phyloP scores from a whole-genome alignment of 2,329 filamentous ascomycete genomes.

The Aspergillus brunneoviolaceus region DNA sequence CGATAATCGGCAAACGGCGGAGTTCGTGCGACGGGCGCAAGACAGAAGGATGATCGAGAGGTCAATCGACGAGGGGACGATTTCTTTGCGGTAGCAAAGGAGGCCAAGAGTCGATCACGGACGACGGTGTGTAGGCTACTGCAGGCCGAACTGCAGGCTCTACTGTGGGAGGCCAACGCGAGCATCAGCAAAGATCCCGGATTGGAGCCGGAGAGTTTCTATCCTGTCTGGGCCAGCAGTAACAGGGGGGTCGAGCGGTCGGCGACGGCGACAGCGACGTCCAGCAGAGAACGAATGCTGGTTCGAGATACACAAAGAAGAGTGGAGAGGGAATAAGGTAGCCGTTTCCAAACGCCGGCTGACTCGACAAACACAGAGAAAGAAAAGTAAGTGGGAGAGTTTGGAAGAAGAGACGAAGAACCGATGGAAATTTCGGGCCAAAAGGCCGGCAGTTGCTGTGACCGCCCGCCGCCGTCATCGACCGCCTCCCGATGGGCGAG shows the following conservation, averaged over 20 bases:
- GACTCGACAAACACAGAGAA: background rate
- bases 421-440: background rate
- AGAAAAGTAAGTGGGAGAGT: background rate
- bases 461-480: background rate
- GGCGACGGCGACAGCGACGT: background rate
- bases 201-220: slow-evolving; percentile 18
- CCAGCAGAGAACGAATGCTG: background rate
- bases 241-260: background rate
- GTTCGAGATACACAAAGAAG: background rate
- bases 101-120: slow-evolving; percentile 22
- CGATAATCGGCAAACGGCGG: slow-evolving; percentile 4
- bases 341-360: background rate
- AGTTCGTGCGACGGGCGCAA: slow-evolving; percentile 1
- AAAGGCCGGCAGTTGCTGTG: background rate
- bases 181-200: slow-evolving; percentile 31
- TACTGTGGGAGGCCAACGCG: slow-evolving; percentile 28
- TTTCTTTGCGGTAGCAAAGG: slow-evolving; percentile 14
- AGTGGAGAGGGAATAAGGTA: slow-evolving; percentile 1
- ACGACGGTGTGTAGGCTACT: slow-evolving; percentile 31
- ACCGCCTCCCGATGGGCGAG: background rate
- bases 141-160: slow-evolving; percentile 37
- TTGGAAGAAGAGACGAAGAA: background rate
- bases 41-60: slow-evolving; percentile 11
- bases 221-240: slow-evolving; percentile 15
- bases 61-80: slow-evolving; percentile 12